A percentile compares a stretch with the other conserved stretches of the same genome.
Evolutionary conservation across 345 rosid species (phyloP).

Genomic region (Balakata baccata): DNA sequence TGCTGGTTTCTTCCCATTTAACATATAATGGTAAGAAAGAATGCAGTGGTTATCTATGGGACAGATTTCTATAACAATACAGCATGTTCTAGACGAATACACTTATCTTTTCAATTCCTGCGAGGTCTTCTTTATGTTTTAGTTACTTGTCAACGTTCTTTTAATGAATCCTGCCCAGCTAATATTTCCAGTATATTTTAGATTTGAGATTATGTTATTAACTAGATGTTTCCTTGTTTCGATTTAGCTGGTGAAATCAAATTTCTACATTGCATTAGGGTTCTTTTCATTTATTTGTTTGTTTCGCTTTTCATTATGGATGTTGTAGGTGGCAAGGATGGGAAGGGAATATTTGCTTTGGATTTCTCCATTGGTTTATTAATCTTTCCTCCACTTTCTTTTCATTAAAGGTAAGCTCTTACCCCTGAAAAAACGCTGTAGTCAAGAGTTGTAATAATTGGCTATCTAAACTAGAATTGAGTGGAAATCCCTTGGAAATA

Average conservation of each 20-base stretch:
- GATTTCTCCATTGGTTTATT: slow-evolving; percentile 55
- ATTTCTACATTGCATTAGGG: background rate
- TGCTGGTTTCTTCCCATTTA: background rate
- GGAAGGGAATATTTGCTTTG: slow-evolving; percentile 43
- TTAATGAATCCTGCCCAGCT: background rate
- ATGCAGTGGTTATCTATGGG: background rate
- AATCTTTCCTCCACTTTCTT: slow-evolving; percentile 57
- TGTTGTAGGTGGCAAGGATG: slow-evolving; percentile 57
- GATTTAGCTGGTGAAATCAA: background rate
- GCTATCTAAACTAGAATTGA: background rate
- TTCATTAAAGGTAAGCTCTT: slow-evolving; percentile 57
- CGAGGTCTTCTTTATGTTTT: background rate
- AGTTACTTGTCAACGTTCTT: background rate
- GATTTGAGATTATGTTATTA: background rate
- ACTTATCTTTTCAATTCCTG: background rate
- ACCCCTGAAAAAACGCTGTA: background rate
- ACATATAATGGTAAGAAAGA: background rate
- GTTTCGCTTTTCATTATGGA: background rate
- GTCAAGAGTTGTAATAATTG: background rate
- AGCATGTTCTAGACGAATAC: background rate
- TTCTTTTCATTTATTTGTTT: background rate
- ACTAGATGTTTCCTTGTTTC: background rate
- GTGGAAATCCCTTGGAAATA: background rate
- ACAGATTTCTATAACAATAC: background rate
- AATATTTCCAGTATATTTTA: background rate